Percentiles rank a stretch among this genome's conserved stretches.
These are phyloP conservation scores for Diaporthe vaccinii DNA, from an alignment of 2,329 filamentous ascomycete species.

Conservation along the genomic window DNA sequence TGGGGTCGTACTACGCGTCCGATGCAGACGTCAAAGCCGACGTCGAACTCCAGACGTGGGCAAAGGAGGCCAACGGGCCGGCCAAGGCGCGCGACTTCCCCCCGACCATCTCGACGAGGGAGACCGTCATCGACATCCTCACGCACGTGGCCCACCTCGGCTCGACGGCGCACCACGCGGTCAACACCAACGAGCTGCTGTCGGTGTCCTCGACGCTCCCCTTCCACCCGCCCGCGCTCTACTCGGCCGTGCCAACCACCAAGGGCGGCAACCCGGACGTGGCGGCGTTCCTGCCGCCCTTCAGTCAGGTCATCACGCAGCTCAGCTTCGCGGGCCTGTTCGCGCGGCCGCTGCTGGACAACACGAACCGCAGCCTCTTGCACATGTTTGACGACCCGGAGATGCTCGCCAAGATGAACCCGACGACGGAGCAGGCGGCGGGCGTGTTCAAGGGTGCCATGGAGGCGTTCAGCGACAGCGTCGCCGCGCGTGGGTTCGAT, in stretches of 20 bases:
- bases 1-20: constrained; percentile 59
- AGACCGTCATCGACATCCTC: constrained; percentile 56
- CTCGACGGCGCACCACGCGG: constrained; percentile 55
- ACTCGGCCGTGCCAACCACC: constrained; percentile 52
- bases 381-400: constrained; percentile 56
- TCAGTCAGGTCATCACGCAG: constrained; percentile 51
- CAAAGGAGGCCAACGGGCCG: constrained; percentile 53
- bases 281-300: constrained; percentile 52
- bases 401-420: constrained; percentile 52
- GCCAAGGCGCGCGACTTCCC: constrained; percentile 59
- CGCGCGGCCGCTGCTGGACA: constrained; percentile 54
- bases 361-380: constrained; percentile 53
- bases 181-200: constrained; percentile 58
- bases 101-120: constrained; percentile 42
- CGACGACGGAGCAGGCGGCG: constrained; percentile 50
- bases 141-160: constrained; percentile 55
- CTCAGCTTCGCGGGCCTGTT: constrained; percentile 55
- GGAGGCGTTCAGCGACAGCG: constrained; percentile 52
- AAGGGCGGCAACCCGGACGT: constrained; percentile 54
- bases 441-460: constrained; percentile 53
- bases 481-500: constrained; percentile 57
- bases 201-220: constrained; percentile 54
- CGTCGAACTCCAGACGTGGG: constrained; percentile 59
- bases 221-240: constrained; percentile 58
- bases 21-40: constrained; percentile 52